Percentiles rank a stretch among this genome's conserved stretches.
Conservation (phyloP, 2,329 filamentous ascomycete species). For the Cercospora beticola region DNA sequence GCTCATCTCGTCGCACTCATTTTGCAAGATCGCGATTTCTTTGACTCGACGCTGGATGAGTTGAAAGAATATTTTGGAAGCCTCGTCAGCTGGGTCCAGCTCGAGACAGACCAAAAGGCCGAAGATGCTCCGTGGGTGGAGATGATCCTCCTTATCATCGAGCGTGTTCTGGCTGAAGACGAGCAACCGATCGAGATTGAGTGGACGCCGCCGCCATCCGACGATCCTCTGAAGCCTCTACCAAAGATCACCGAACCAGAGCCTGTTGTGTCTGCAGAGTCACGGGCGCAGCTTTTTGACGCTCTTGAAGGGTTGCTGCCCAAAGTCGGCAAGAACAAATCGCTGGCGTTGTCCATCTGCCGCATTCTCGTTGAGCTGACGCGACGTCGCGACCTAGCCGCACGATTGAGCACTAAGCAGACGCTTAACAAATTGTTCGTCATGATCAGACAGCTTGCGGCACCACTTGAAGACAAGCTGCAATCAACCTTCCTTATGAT, state of each 20-base stretch:
- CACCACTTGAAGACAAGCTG: constrained; percentile 72
- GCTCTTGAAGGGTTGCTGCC: constrained; percentile 81
- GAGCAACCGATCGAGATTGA: constrained; percentile 72
- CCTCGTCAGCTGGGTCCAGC: constrained; percentile 75
- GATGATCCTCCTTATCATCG: constrained; percentile 83
- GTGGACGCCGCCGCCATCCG: constrained; percentile 58
- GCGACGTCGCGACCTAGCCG: constrained; percentile 71
- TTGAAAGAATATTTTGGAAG: constrained; percentile 74
- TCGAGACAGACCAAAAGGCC: constrained; percentile 62
- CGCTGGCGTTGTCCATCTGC: constrained; percentile 77
- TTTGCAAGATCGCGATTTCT: constrained; percentile 79
- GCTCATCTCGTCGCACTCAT: constrained; percentile 88
- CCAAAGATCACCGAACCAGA: constrained; percentile 62
- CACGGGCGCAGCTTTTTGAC: constrained; percentile 71
- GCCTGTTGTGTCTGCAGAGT: constrained; percentile 61
- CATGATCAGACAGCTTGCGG: constrained; percentile 90
- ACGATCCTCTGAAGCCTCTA: constrained; percentile 38
- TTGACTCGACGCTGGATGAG: constrained; percentile 69
- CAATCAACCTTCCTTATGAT: constrained; percentile 78
- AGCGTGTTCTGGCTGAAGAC: constrained; percentile 87
- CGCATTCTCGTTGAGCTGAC: constrained; percentile 87
- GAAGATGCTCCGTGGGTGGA: constrained; percentile 91
- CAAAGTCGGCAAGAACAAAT: constrained; percentile 81
- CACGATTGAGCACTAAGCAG: constrained; percentile 77
- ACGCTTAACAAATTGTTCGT: constrained; percentile 89